Conservation (phyloP, 2,329 filamentous ascomycete genomes). For the Rutstroemia sp. region DNA sequence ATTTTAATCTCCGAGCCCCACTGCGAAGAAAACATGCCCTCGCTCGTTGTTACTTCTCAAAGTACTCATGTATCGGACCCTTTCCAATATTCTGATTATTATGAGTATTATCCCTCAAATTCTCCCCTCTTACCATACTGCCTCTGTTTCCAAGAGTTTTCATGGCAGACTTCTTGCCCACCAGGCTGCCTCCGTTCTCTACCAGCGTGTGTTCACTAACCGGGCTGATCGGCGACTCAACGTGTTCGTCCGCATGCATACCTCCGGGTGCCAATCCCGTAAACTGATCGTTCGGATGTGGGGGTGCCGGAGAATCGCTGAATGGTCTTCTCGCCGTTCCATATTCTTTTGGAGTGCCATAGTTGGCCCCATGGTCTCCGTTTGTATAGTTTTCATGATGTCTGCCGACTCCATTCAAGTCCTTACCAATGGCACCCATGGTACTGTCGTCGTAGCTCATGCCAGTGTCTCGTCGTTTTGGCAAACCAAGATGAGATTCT, state of each 20-base stretch:
- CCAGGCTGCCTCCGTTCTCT: not conserved
- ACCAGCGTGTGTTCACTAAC: not conserved
- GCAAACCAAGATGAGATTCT: not conserved
- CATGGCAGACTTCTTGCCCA: not conserved
- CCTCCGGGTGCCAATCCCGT: not conserved
- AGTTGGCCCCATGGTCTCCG: not conserved
- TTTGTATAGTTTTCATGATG: not conserved
- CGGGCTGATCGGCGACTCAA: not conserved
- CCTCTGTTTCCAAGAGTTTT: not conserved
- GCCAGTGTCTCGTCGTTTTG: not conserved
- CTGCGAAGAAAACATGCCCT: not conserved
- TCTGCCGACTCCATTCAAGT: not conserved
- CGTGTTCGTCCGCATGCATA: not conserved
- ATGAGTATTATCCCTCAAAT: not conserved
- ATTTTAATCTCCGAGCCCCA: too few species aligned
- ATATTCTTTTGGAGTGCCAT: not conserved
- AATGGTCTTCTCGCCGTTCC: slow-evolving; percentile 8
- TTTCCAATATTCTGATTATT: not conserved
- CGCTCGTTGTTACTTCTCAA: not conserved
- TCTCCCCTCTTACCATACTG: not conserved
- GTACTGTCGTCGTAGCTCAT: not conserved
- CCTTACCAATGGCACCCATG: not conserved
- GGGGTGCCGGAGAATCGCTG: slow-evolving; percentile 14
- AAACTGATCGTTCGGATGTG: slow-evolving; percentile 22
- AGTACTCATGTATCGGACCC: not conserved